Conservation (phyloP, 805 yeast genomes). For the Jamesozyma rosinii region DNA sequence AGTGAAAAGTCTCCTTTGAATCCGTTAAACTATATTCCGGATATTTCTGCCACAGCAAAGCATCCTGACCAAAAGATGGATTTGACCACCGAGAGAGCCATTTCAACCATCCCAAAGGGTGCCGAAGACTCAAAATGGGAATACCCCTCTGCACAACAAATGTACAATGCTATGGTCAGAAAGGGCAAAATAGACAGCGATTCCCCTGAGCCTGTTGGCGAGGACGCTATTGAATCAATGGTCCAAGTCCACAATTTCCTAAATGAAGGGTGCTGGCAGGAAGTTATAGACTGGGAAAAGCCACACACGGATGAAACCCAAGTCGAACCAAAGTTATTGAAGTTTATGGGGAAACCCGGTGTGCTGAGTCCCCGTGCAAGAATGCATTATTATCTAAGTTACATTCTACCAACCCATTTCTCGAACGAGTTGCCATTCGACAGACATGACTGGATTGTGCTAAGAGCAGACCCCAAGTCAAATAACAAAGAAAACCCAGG, state of each 20-base stretch:
- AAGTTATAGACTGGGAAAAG: slow-evolving; percentile 84
- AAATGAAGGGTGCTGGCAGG: slow-evolving; percentile 97
- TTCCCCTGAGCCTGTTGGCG: slow-evolving; percentile 69
- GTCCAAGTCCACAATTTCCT: slow-evolving; percentile 92
- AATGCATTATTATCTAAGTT: slow-evolving; percentile 54
- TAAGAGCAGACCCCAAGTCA: slow-evolving; percentile 44
- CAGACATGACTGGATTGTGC: slow-evolving; percentile 96
- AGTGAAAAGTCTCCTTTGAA: slow-evolving; percentile 34
- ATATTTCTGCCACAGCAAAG: slow-evolving; percentile 46
- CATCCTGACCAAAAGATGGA: slow-evolving; percentile 74
- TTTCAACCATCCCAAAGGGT: slow-evolving; percentile 84
- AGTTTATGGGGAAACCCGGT: slow-evolving; percentile 87
- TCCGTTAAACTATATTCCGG: slow-evolving; percentile 87
- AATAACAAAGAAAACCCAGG: slow-evolving; percentile 29
- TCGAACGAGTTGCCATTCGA: slow-evolving; percentile 86
- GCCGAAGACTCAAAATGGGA: slow-evolving; percentile 80
- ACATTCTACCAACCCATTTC: slow-evolving; percentile 61
- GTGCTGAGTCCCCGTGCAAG: slow-evolving; percentile 81
- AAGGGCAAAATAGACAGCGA: slow-evolving; percentile 58
- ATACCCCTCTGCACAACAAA: slow-evolving; percentile 97
- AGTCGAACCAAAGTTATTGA: slow-evolving; percentile 63
- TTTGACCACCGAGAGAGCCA: slow-evolving; percentile 74
- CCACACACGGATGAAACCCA: slow-evolving; percentile 49
- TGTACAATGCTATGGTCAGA: slow-evolving; percentile 94
- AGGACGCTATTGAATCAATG: slow-evolving; percentile 94